Evolutionary conservation across 805 yeast genomes (phyloP).

Genomic region (Pichia nanzhaoensis): DNA sequence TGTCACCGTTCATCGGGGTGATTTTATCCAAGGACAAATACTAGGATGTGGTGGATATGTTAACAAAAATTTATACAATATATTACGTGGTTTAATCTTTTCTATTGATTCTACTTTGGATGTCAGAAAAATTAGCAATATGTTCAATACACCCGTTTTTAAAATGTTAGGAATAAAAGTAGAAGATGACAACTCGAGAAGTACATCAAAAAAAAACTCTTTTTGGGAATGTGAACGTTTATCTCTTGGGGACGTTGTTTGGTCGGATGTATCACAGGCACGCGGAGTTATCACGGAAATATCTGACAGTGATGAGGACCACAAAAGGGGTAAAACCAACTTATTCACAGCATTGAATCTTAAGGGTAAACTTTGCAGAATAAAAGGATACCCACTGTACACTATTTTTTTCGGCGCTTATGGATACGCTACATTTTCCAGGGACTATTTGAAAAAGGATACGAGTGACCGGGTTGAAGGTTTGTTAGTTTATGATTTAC

Average conservation of each 20-base stretch:
- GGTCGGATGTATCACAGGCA: constrained; percentile 11
- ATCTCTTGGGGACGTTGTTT: constrained; percentile 9
- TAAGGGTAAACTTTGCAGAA: not conserved
- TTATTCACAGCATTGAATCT: not conserved
- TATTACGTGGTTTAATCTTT: not conserved
- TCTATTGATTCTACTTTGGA: not conserved
- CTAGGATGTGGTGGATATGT: constrained; percentile 9
- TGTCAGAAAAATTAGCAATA: not conserved
- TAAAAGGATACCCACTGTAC: constrained; percentile 5
- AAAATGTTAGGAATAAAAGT: not conserved
- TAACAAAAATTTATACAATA: not conserved
- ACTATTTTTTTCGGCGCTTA: constrained; percentile 8
- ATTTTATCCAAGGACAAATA: constrained; percentile 6
- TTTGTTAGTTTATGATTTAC: constrained; percentile 7
- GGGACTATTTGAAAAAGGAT: constrained; percentile 8
- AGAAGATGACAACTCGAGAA: no score
- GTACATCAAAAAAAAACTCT: no score
- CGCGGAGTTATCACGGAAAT: constrained; percentile 6
- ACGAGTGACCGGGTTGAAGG: constrained; percentile 8
- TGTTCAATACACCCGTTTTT: not conserved
- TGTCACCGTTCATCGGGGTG: constrained; percentile 5
- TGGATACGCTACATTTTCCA: constrained; percentile 9
- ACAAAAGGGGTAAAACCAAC: not conserved
- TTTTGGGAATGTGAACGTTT: constrained; percentile 5
- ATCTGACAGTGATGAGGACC: constrained; percentile 1